Evolutionary conservation across 495 filamentous ascomycete species (phyloP).

Genomic region (Talaromyces proteolyticus): DNA sequence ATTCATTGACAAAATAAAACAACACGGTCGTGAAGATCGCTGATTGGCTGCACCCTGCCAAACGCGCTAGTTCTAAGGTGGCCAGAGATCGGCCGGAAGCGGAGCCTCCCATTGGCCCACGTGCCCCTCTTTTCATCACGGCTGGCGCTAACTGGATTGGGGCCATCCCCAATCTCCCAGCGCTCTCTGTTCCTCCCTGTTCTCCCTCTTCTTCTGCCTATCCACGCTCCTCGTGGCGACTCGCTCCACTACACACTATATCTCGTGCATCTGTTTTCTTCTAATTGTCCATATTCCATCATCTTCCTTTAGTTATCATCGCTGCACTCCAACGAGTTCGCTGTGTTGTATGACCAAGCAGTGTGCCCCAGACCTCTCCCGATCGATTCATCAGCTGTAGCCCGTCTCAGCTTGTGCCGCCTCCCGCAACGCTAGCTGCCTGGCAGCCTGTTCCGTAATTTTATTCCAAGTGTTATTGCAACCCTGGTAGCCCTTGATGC

Average conservation of each 20-base stretch:
- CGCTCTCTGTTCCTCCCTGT: not conserved
- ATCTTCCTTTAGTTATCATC: not conserved
- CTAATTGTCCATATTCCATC: conserved; percentile 1
- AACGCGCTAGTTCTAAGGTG: too few relatives aligned
- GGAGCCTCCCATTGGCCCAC: not conserved
- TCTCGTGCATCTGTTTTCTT: not conserved
- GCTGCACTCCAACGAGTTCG: not conserved
- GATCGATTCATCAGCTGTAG: too few relatives aligned
- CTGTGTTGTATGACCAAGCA: not conserved
- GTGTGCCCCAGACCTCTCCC: not conserved
- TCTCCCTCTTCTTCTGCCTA: not conserved
- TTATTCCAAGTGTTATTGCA: not conserved
- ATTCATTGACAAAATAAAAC: too few relatives aligned
- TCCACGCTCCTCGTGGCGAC: not conserved
- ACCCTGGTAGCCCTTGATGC: not conserved
- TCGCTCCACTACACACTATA: not conserved
- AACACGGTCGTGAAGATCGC: too few relatives aligned
- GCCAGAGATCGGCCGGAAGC: too few relatives aligned
- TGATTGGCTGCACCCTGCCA: too few relatives aligned
- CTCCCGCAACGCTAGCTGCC: not conserved
- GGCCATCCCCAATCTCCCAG: too few relatives aligned
- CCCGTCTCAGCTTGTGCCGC: not conserved
- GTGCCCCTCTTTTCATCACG: not conserved
- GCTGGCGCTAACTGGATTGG: not conserved
- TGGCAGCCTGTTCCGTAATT: not conserved